Evolutionary conservation across 805 yeast species (phyloP).

Genomic region (Kodamaea kaohsiungensis): DNA sequence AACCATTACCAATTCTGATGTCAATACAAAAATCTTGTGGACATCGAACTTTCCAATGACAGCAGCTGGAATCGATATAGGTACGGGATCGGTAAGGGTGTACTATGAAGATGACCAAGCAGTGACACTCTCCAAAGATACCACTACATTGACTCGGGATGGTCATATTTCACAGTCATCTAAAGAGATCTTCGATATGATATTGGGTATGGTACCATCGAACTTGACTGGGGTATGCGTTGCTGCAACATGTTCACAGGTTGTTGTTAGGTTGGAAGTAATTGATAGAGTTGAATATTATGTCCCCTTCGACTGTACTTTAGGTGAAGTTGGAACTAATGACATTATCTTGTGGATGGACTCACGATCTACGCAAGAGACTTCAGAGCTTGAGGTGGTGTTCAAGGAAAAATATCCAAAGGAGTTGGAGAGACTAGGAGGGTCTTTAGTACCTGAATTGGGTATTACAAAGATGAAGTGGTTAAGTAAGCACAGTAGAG

Average conservation of each 20-base stretch:
- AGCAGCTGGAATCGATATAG: conserved; percentile 49
- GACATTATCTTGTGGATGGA: conserved; percentile 66
- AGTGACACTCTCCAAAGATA: conserved; percentile 17
- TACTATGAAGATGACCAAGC: conserved; percentile 26
- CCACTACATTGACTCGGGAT: conserved; percentile 15
- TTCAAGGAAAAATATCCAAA: conserved; percentile 27
- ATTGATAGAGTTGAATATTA: conserved; percentile 24
- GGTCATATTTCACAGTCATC: conserved; percentile 42
- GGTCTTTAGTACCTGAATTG: conserved; percentile 56
- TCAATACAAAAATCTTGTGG: too few relatives aligned
- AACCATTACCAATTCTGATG: background rate
- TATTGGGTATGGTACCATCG: conserved; percentile 22
- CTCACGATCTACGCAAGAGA: conserved; percentile 31
- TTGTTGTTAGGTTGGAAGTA: conserved; percentile 33
- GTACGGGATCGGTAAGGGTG: conserved; percentile 51
- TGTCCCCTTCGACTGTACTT: conserved; percentile 24
- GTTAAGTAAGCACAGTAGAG: conserved; percentile 24
- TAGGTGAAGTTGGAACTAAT: conserved; percentile 15
- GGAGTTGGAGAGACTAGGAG: conserved; percentile 27
- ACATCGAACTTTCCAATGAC: background rate
- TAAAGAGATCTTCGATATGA: conserved; percentile 34
- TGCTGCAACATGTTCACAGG: conserved; percentile 64
- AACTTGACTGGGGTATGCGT: conserved; percentile 32
- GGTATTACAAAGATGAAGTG: conserved; percentile 53
- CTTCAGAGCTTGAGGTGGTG: conserved; percentile 25